Conservation (phyloP, 495 filamentous ascomycete genomes). For the Neurospora discreta region DNA sequence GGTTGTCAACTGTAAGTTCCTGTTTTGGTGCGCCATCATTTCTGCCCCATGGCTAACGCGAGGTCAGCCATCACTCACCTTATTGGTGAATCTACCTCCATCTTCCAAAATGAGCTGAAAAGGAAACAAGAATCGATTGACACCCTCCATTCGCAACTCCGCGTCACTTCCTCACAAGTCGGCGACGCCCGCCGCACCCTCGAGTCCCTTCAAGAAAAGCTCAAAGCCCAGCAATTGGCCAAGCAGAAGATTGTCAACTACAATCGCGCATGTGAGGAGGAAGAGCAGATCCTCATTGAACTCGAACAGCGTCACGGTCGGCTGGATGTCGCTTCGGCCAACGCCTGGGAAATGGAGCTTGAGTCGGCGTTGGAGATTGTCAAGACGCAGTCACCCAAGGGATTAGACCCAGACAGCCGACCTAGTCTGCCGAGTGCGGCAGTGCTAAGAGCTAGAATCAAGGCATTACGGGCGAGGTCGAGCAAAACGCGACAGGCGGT, state of each 20-base stretch:
- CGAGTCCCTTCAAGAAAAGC: conserved; percentile 50
- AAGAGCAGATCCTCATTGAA: conserved; percentile 29
- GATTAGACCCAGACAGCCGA: conserved; percentile 5
- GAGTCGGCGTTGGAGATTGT: conserved; percentile 10
- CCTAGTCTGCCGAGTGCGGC: conserved; percentile 23
- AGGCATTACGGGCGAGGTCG: conserved; percentile 41
- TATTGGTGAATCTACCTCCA: conserved; percentile 58
- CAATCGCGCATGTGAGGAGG: conserved; percentile 36
- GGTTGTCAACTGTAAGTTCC: conserved; percentile 52
- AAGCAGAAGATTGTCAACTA: conserved; percentile 38
- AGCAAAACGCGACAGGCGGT: conserved; percentile 49
- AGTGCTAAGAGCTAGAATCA: conserved; percentile 33
- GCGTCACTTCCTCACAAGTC: conserved; percentile 65
- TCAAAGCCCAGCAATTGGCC: conserved; percentile 33
- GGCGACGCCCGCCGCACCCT: conserved; percentile 62
- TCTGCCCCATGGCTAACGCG: conserved; percentile 14
- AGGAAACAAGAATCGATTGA: conserved; percentile 76
- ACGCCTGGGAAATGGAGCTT: conserved; percentile 31
- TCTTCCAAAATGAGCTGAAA: conserved; percentile 64
- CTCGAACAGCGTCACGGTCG: conserved; percentile 29
- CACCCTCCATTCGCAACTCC: conserved; percentile 60
- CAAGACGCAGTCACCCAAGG: conserved; percentile 4
- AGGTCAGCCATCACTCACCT: conserved; percentile 59
- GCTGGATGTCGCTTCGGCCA: conserved; percentile 18
- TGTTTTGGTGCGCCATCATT: neutral